Percentiles rank a stretch among this genome's conserved stretches.
phyloP scores from a whole-genome alignment of 768 basidiomycete species.

The Boletus coccyginus region DNA sequence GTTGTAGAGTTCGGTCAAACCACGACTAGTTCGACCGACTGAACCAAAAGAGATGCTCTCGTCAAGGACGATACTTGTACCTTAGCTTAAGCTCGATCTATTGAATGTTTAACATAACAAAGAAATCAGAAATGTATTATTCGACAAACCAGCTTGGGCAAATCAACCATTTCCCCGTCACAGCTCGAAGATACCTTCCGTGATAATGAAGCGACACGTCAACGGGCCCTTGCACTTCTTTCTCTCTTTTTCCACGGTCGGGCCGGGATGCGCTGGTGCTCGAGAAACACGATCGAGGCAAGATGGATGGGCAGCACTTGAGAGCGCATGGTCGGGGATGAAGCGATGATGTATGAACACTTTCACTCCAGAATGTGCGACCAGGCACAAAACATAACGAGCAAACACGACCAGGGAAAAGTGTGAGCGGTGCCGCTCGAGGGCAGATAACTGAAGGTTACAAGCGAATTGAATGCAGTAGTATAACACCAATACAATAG shows the following conservation, averaged over 20 bases:
- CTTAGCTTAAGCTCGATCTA: constrained; percentile 93
- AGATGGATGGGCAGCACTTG: too few species aligned
- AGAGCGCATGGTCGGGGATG: too few species aligned
- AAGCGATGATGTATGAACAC: too few species aligned
- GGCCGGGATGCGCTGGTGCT: too few species aligned
- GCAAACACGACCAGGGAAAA: too few species aligned
- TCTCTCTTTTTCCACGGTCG: constrained; percentile 85
- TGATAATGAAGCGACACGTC: constrained; percentile 91
- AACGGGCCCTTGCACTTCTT: constrained; percentile 79
- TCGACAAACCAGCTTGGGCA: constrained; percentile 82
- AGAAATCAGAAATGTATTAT: neutral
- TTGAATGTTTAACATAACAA: neutral
- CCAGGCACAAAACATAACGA: too few species aligned
- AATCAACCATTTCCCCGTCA: constrained; percentile 88
- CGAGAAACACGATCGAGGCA: too few species aligned
- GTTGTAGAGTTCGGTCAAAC: constrained; percentile 92
- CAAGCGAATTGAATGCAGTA: too few species aligned
- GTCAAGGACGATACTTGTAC: constrained; percentile 96
- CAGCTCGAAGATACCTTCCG: constrained; percentile 97
- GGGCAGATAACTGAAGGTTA: too few species aligned
- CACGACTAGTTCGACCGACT: constrained; percentile 90
- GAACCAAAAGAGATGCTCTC: constrained; percentile 93
- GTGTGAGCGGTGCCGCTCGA: too few species aligned
- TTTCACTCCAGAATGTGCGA: too few species aligned
- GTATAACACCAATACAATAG: too few species aligned